Conservation (phyloP, 495 filamentous ascomycete genomes). For the Lasiosphaeriaceae sp. region DNA sequence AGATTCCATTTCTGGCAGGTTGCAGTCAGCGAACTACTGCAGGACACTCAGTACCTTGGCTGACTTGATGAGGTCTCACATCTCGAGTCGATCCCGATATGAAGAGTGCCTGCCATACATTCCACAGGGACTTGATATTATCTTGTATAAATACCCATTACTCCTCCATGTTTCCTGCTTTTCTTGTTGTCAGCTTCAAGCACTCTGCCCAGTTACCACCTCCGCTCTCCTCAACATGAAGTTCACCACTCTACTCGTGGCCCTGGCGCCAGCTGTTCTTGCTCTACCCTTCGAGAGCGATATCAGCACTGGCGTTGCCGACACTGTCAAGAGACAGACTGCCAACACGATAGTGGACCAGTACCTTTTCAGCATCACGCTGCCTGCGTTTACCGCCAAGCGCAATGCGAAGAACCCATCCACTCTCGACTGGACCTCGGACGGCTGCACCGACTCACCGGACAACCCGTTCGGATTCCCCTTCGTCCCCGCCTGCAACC, state of each 20-base stretch:
- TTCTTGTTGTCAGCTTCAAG: too few relatives aligned
- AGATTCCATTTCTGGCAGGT: neutral
- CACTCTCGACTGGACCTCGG: constrained; percentile 36
- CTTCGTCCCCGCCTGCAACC: constrained; percentile 39
- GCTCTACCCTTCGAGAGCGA: constrained; percentile 17
- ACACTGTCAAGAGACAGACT: constrained; percentile 6
- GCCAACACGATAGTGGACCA: constrained; percentile 30
- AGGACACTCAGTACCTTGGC: neutral
- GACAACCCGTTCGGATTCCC: constrained; percentile 44
- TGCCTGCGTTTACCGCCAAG: constrained; percentile 25
- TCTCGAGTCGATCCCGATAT: too few relatives aligned
- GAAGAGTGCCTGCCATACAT: too few relatives aligned
- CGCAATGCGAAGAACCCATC: constrained; percentile 30
- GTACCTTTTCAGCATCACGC: constrained; percentile 30
- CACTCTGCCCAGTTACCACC: neutral
- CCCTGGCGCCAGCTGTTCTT: constrained; percentile 13
- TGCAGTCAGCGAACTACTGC: neutral
- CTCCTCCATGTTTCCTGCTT: too few relatives aligned
- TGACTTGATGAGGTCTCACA: too few relatives aligned
- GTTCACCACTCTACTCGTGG: constrained; percentile 18
- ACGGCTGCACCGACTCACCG: constrained; percentile 39
- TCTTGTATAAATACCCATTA: too few relatives aligned
- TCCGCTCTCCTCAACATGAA: constrained; percentile 21
- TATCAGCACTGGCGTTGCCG: neutral
- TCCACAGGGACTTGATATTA: too few relatives aligned